Base-by-base conservation (phyloP, 2,329 filamentous ascomycete genomes). In the Phyllosticta citribraziliensis region DNA sequence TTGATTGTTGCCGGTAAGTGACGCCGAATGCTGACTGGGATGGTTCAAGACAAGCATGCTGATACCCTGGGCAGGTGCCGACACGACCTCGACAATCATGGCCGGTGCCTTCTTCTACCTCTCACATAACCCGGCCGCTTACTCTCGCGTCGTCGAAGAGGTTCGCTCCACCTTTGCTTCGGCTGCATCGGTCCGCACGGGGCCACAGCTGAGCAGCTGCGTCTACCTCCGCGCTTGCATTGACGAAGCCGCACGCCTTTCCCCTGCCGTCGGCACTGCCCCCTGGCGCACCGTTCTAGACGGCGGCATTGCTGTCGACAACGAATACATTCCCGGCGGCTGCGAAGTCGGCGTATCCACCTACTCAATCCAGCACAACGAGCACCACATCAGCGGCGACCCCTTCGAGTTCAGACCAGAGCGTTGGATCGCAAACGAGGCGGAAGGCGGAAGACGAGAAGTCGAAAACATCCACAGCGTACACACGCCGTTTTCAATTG, bases 401-500 rank as follows among this genome's bases (percentile, higher is more conserved):
- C 72, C 74, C 5, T 74, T 73, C 64, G 67, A 70, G 57, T 76
- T 70, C 65, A 62, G 70, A 1, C 73, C 74, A 0, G 59, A 61
- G 11, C 19, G 59, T 5, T 61, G 59, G 59, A 9, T 57, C 14
- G 47, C 22, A 2, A 50, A 2, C 4, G 58, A 47, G 55, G 47
- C 40, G 0, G 10, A 5, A 25, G 55, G n/a, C 10, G 54, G 27
- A 17, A 50, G 56, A 24, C 20, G 19, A 22, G 55, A n/a, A 1
- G 59, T 57, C 11, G 30, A 20, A 8, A 20, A 25, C 20, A 19
- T 57, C 47, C 54, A 50, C 9, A 50, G n/a, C 17, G 59, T 61
- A 3, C 93, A 89, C 73, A 90, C 86, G 64, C 87, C 89, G 1
- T 91, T 91, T 67, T 85, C 82, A 54, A 77, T 89, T 63, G 88